Percentiles rank a stretch among this genome's conserved stretches.
These are phyloP conservation scores for Scenedesmus sp. DNA, from an alignment of 163 green algal species.

Conservation along the genomic window DNA sequence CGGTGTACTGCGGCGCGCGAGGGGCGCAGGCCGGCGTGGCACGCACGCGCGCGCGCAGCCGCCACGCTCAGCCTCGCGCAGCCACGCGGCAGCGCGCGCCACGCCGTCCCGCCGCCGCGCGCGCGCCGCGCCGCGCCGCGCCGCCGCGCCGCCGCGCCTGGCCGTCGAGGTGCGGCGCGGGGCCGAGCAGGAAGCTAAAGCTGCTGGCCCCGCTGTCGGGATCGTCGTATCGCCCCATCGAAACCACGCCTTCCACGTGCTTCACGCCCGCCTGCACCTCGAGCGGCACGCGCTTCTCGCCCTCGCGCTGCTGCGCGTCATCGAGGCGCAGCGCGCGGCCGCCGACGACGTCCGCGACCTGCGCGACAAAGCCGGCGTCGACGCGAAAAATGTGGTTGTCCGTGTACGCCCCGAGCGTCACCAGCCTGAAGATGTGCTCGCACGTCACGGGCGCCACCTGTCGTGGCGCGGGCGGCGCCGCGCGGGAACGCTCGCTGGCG, in stretches of 20 bases:
- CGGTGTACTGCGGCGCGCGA: slow-evolving; percentile 83
- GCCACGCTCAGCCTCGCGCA: too few relatives aligned
- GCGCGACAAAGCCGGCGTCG: slow-evolving; percentile 95
- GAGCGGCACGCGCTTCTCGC: slow-evolving; percentile 77
- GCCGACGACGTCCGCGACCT: slow-evolving; percentile 75
- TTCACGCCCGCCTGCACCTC: slow-evolving; percentile 80
- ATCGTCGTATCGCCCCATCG: slow-evolving; percentile 84
- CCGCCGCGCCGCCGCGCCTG: too few relatives aligned
- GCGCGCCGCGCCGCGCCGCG: too few relatives aligned
- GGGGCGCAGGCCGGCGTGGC: too few relatives aligned
- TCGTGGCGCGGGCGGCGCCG: background rate
- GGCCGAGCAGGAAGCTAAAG: slow-evolving; percentile 92
- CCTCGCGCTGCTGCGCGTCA: slow-evolving; percentile 70
- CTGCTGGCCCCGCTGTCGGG: slow-evolving; percentile 87
- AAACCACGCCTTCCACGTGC: slow-evolving; percentile 80
- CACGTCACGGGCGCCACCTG: slow-evolving; percentile 79
- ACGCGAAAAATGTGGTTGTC: slow-evolving; percentile 83
- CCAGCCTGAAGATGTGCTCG: slow-evolving; percentile 81
- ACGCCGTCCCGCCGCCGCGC: too few relatives aligned
- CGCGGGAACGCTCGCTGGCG: too few relatives aligned
- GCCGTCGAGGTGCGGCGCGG: slow-evolving; percentile 93
- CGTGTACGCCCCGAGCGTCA: slow-evolving; percentile 68
- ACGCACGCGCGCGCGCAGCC: too few relatives aligned
- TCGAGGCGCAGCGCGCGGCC: slow-evolving; percentile 72
- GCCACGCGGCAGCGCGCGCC: too few relatives aligned